Percentiles rank a stretch among this genome's conserved stretches.
Evolutionary conservation across 805 yeast species (phyloP).

Genomic region (Candida nitratophila): DNA sequence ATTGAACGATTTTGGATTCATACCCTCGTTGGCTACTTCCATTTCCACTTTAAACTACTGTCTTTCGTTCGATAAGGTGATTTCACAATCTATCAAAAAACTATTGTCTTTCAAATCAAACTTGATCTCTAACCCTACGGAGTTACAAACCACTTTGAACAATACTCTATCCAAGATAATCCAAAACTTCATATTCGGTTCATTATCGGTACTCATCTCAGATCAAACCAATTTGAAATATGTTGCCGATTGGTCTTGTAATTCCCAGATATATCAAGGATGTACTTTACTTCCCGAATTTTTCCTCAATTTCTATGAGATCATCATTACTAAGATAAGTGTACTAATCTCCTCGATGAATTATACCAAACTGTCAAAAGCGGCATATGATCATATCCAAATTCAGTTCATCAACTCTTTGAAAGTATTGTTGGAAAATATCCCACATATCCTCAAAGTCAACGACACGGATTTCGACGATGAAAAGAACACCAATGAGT

Average conservation of each 20-base stretch:
- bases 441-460: no score
- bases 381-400: conserved; percentile 16
- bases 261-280: conserved; percentile 21
- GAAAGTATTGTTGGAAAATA: conserved; percentile 32
- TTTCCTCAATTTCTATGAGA: conserved; percentile 30
- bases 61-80: conserved; percentile 36
- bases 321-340: not conserved
- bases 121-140: not conserved
- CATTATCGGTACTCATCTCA: conserved; percentile 16
- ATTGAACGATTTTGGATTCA: conserved; percentile 36
- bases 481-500: conserved; percentile 9
- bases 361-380: not conserved
- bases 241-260: not conserved
- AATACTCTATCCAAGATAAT: conserved; percentile 10
- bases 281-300: conserved; percentile 32
- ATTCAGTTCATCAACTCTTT: conserved; percentile 29
- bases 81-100: conserved; percentile 31
- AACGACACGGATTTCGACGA: conserved; percentile 25
- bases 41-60: conserved; percentile 49
- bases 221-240: conserved; percentile 8
- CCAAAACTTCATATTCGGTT: conserved; percentile 18
- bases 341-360: not conserved
- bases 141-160: not conserved
- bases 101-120: conserved; percentile 23
- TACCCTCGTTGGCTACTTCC: conserved; percentile 62